These are phyloP conservation scores for Starmerella sirachaensis DNA, from an alignment of 805 yeast genomes.

Conservation along the genomic window DNA sequence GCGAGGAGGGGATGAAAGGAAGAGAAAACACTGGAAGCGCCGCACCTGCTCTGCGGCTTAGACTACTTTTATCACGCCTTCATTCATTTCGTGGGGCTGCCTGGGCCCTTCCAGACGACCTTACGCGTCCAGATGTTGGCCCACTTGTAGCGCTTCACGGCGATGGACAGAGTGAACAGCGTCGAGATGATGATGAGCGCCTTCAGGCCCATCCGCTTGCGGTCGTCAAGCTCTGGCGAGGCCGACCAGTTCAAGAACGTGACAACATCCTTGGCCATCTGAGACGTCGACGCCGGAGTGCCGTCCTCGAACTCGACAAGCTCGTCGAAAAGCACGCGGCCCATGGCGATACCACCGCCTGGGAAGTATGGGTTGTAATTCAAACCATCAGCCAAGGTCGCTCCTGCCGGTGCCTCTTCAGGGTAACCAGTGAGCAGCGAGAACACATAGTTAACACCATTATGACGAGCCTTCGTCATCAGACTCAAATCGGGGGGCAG, in stretches of 20 bases:
- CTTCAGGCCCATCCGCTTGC: slow-evolving; percentile 93
- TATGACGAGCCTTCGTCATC: slow-evolving; percentile 98
- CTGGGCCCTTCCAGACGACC: slow-evolving; percentile 43
- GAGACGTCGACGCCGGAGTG: slow-evolving; percentile 95
- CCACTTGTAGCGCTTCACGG: slow-evolving; percentile 98
- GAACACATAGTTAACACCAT: slow-evolving; percentile 92
- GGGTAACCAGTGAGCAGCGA: slow-evolving; percentile 96
- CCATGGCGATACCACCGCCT: slow-evolving; percentile 99
- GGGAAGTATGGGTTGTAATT: slow-evolving; percentile 99
- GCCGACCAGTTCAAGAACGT: slow-evolving; percentile 96
- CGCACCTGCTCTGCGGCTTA: too few relatives aligned
- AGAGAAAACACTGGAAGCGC: too few relatives aligned
- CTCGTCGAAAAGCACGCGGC: slow-evolving; percentile 93
- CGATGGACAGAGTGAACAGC: slow-evolving; percentile 68
- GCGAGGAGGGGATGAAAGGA: too few relatives aligned
- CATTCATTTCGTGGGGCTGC: slow-evolving; percentile 19
- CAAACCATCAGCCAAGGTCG: slow-evolving; percentile 77
- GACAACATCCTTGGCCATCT: slow-evolving; percentile 97
- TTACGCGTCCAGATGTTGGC: slow-evolving; percentile 89
- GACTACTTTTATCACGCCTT: not conserved
- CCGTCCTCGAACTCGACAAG: slow-evolving; percentile 98
- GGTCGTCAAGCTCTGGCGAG: slow-evolving; percentile 97
- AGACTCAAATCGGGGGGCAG: slow-evolving; percentile 95
- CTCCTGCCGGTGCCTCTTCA: slow-evolving; percentile 98
- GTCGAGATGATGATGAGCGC: slow-evolving; percentile 70